Percentiles rank a stretch among this genome's conserved stretches.
Evolutionary conservation across 257 asterid genomes (phyloP).

Genomic region (Fraxinus americana): DNA sequence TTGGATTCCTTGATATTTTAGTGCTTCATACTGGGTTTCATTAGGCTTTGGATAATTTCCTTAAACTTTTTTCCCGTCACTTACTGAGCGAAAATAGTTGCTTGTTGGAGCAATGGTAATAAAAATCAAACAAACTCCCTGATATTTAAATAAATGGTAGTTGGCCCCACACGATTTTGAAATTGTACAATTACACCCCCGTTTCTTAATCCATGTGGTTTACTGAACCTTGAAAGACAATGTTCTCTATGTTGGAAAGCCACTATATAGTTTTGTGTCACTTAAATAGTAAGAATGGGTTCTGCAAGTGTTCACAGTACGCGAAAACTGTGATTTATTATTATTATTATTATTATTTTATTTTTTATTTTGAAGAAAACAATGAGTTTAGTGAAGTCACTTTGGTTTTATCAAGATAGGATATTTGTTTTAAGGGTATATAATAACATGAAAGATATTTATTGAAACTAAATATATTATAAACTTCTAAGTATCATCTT

Average conservation of each 20-base stretch:
- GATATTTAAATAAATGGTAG: background rate
- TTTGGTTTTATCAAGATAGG: background rate
- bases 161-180: background rate
- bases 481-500: background rate
- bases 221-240: background rate
- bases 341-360: too few relatives aligned
- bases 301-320: slow-evolving; percentile 1
- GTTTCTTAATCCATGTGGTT: background rate
- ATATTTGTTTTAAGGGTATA: background rate
- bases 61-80: background rate
- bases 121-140: background rate
- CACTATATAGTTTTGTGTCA: background rate
- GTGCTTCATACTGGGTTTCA: slow-evolving; percentile 21
- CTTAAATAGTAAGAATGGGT: background rate
- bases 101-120: slow-evolving; percentile 2
- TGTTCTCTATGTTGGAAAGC: slow-evolving; percentile 3
- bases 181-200: background rate
- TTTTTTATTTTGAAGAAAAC: background rate
- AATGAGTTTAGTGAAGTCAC: background rate
- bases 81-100: slow-evolving; percentile 9
- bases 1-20: slow-evolving; percentile 14
- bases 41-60: slow-evolving; percentile 19
- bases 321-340: background rate
- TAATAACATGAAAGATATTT: background rate
- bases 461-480: background rate